These are phyloP conservation scores for Fraxinus dipetala DNA, from an alignment of 305 asterid species.

Conservation along the genomic window DNA sequence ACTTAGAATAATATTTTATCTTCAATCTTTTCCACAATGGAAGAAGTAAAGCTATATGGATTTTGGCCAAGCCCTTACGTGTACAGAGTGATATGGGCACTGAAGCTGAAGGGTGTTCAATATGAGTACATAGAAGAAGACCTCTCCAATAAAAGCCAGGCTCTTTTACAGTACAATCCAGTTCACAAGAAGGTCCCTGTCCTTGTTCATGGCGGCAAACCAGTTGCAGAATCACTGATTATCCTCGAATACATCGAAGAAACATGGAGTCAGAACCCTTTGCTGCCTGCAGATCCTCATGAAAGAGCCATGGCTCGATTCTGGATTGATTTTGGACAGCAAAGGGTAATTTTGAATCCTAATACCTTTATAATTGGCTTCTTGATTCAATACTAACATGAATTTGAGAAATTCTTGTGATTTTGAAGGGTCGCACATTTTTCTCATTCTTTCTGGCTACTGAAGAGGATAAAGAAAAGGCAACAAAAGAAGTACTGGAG, in stretches of 20 bases:
- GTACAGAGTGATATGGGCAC: conserved; percentile 49
- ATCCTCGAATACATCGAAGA: conserved; percentile 46
- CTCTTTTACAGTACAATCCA: conserved; percentile 42
- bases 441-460: conserved; percentile 18
- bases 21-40: conserved; percentile 13
- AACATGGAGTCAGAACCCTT: conserved; percentile 38
- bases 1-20: neutral
- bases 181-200: conserved; percentile 43
- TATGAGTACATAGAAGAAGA: conserved; percentile 43
- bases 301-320: conserved; percentile 24
- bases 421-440: conserved; percentile 22
- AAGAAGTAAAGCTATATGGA: conserved; percentile 42
- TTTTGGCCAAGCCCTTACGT: conserved; percentile 35
- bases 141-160: conserved; percentile 33
- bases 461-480: neutral
- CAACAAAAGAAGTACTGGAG: neutral
- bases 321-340: conserved; percentile 34
- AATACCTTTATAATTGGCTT: neutral
- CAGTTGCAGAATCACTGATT: conserved; percentile 37
- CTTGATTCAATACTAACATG: neutral
- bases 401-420: neutral
- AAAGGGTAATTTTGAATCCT: conserved; percentile 26
- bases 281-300: conserved; percentile 39
- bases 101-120: conserved; percentile 41
- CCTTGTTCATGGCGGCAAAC: conserved; percentile 37